These are phyloP conservation scores for Coemansia sp. DNA, from an alignment of 192 early-diverging fungal species.

Conservation along the genomic window DNA sequence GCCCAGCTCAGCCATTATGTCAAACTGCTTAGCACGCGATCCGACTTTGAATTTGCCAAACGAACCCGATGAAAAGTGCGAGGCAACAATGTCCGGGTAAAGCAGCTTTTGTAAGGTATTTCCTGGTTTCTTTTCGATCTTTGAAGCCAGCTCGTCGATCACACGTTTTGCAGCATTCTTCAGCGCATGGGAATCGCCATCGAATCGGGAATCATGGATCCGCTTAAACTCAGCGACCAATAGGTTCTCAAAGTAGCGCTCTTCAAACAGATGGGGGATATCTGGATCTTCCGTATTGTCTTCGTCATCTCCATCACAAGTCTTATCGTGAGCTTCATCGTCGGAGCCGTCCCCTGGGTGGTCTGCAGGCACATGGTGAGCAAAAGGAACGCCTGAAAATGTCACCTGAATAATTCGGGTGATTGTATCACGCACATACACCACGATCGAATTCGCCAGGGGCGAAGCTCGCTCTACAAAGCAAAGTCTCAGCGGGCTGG, in stretches of 20 bases:
- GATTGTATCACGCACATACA: constrained; percentile 23
- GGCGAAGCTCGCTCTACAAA: constrained; percentile 77
- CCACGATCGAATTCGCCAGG: constrained; percentile 63
- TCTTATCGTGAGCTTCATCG: background rate
- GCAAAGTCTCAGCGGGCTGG: constrained; percentile 71
- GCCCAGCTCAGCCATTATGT: constrained; percentile 25
- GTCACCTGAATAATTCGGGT: constrained; percentile 56
- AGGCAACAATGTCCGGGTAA: background rate
- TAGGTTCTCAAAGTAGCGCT: constrained; percentile 60
- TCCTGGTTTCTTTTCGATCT: constrained; percentile 39
- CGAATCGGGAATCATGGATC: constrained; percentile 39
- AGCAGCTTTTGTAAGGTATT: constrained; percentile 21
- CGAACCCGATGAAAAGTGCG: constrained; percentile 33
- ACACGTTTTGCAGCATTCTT: background rate
- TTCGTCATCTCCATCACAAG: too few species aligned
- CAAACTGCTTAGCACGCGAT: constrained; percentile 30
- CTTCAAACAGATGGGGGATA: constrained; percentile 60
- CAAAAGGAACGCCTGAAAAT: constrained; percentile 67
- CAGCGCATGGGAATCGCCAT: constrained; percentile 34
- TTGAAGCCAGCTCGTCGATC: constrained; percentile 24
- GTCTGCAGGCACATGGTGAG: constrained; percentile 9
- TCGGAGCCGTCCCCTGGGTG: constrained; percentile 25
- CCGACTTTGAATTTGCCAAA: constrained; percentile 20
- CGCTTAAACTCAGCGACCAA: constrained; percentile 63
- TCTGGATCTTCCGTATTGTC: constrained; percentile 40